Conservation (phyloP, 805 yeast species). For the Nakazawaea ernobii region DNA sequence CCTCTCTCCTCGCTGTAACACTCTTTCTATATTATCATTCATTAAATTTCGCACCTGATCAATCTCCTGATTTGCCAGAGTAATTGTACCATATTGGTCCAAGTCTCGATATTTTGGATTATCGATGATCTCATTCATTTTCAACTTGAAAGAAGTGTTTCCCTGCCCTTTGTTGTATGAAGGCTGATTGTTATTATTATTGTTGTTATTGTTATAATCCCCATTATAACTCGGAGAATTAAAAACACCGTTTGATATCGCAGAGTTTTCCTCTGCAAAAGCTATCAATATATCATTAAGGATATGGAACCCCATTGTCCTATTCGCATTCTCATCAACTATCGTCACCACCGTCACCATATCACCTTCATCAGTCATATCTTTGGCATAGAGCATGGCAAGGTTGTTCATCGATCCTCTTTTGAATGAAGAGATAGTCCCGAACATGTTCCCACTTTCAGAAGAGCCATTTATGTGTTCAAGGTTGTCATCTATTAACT, state of each 20-base stretch:
- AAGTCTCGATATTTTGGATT: constrained; percentile 31
- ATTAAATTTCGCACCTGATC: constrained; percentile 61
- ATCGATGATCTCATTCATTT: constrained; percentile 51
- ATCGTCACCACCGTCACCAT: constrained; percentile 46
- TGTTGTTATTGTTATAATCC: neutral
- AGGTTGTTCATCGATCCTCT: constrained; percentile 21
- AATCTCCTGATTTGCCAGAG: constrained; percentile 45
- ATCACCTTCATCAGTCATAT: constrained; percentile 36
- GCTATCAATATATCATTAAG: constrained; percentile 46
- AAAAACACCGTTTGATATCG: too few relatives aligned
- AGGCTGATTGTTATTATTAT: neutral
- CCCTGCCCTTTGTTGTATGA: neutral
- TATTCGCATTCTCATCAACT: constrained; percentile 37
- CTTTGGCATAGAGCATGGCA: constrained; percentile 44
- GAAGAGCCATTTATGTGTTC: constrained; percentile 39
- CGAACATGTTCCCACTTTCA: constrained; percentile 14
- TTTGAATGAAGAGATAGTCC: constrained; percentile 31
- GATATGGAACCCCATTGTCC: constrained; percentile 39
- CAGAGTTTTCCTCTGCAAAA: constrained; percentile 27
- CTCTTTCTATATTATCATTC: constrained; percentile 67
- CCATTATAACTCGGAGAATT: neutral
- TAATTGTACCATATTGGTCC: constrained; percentile 20
- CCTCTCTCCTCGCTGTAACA: constrained; percentile 74
- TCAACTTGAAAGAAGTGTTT: constrained; percentile 35
- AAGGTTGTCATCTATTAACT: constrained; percentile 46